Conservation (phyloP, 441 rosid species). For the Arabidopsis lyrata region DNA sequence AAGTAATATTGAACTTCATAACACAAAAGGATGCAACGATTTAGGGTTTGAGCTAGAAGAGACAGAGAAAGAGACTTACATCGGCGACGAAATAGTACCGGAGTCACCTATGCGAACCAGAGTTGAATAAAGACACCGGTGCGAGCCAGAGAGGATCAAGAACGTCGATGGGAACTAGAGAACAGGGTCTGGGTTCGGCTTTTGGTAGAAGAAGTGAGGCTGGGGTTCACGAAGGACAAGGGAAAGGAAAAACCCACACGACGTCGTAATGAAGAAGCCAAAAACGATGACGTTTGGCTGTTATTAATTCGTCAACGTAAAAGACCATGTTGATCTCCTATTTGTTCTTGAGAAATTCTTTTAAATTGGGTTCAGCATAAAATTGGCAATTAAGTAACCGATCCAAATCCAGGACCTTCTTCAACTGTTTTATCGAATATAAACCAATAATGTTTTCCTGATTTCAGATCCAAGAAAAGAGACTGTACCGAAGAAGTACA, state of each 20-base stretch:
- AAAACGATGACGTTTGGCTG: neutral
- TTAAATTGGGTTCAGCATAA: neutral
- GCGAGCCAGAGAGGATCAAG: conserved; percentile 20
- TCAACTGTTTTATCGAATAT: conserved; percentile 13
- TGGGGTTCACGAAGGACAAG: conserved; percentile 33
- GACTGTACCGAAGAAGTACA: neutral
- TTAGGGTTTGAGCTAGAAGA: conserved; percentile 38
- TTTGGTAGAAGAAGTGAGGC: conserved; percentile 25
- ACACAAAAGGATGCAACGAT: conserved; percentile 28
- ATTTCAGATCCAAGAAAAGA: conserved; percentile 17
- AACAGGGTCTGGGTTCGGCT: conserved; percentile 28
- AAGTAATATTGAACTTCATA: conserved; percentile 10
- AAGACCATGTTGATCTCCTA: neutral
- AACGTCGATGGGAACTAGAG: conserved; percentile 15
- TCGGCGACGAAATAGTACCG: neutral
- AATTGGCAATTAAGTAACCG: neutral
- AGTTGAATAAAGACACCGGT: conserved; percentile 1
- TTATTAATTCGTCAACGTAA: neutral
- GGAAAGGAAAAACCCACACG: conserved; percentile 13
- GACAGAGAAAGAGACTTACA: conserved; percentile 24
- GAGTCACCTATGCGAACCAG: neutral
- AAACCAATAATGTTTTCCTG: conserved; percentile 2
- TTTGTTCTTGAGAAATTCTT: neutral
- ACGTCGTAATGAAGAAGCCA: conserved; percentile 2
- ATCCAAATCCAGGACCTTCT: neutral